Evolutionary conservation across 306 rosid genomes (phyloP).

Genomic region (Vachellia collinsii): DNA sequence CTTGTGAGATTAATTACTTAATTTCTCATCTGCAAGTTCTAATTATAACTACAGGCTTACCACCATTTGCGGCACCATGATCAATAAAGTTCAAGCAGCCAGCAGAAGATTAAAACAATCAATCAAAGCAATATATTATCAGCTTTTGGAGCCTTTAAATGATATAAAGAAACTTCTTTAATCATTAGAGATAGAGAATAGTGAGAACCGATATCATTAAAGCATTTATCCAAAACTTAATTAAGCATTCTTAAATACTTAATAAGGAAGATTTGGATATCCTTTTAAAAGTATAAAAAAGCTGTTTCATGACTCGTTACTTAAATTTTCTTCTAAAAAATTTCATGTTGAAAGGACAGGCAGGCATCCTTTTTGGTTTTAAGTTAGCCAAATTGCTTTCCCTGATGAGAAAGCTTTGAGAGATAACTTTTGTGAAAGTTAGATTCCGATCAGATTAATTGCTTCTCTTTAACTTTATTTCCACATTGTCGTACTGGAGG

Average conservation of each 20-base stretch:
- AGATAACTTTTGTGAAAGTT: constrained; percentile 18
- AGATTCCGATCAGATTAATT: neutral
- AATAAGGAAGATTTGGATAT: neutral
- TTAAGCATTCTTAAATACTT: neutral
- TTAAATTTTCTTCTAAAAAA: neutral
- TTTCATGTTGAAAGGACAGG: neutral
- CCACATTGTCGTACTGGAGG: neutral
- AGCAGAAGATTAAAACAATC: neutral
- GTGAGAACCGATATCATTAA: neutral
- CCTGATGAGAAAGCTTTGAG: constrained; percentile 20
- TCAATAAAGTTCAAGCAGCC: neutral
- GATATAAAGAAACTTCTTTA: neutral
- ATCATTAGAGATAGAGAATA: neutral
- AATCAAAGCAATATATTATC: neutral
- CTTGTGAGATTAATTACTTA: neutral
- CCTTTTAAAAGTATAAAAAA: neutral
- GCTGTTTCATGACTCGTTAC: neutral
- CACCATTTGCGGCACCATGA: neutral
- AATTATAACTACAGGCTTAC: neutral
- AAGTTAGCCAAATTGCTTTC: neutral
- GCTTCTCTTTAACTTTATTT: constrained; percentile 14
- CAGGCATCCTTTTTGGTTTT: neutral
- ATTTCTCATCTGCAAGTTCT: neutral
- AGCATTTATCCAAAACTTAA: neutral
- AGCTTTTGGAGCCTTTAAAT: neutral